Base-by-base conservation (phyloP, 495 filamentous ascomycete genomes). In the Neohortaea acidophila region DNA sequence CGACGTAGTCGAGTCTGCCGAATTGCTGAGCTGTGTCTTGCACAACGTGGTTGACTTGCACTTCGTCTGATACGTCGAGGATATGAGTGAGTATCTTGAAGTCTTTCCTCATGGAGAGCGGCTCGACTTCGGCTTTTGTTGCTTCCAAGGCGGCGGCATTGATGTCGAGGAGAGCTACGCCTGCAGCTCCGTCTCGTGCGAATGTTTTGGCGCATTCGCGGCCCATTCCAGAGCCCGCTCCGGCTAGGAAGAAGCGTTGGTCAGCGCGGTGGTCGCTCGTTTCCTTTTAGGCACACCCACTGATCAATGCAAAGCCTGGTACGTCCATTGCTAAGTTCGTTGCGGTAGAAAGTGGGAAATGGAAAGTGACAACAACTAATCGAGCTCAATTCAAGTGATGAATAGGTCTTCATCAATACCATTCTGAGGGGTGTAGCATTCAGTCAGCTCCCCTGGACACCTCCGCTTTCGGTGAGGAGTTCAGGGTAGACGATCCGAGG, bases 1-100 rank as follows among this genome's bases (percentile, higher is more conserved):
- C 44, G 24, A 42, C 48, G 44, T 47, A 47, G 28, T 51, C 48
- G 15, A 51, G 20, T 17, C 48, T 33, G 24, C 47, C 47, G 40
- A 9, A 45, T 26, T 19, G 7, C 24, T 26, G 24, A 7, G 24
- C 24, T 7, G n/a, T 26, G 24, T 21, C 26, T 23, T 45, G 36
- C 11, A 49, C 36, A 25, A 41, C 39, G 22, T 40, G 17, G 23
- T 49, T 43, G 8, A 45, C 42, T 17, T 25, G 36, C 7, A 35
- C 18, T 18, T 36, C 36, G 31, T 41, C 41, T 15, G 24, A 26
- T 7, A 26, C 24, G 24, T 26, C 24, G 24, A 26, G 24, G 24
- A n/a, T 7, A n/a, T 26, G 24, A n/a, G n/a, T 26, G 7, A 7
- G 7, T 7, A 26, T 7, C 7, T n/a, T 7, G 24, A 7, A 26